phyloP scores from a whole-genome alignment of 345 rosid species.

The Rubroshorea leprosula region DNA sequence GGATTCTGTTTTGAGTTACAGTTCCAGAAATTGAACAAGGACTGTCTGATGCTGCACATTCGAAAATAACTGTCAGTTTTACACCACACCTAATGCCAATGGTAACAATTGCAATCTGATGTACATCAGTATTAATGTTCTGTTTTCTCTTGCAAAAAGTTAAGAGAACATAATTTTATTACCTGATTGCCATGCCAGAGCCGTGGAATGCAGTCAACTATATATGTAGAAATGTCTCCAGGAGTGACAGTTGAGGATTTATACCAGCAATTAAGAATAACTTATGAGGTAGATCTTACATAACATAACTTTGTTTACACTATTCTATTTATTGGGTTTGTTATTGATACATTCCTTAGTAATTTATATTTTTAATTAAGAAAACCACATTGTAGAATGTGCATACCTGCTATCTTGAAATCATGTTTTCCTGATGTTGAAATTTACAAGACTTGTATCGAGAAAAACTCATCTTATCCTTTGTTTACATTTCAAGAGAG shows the following conservation, averaged over 20 bases:
- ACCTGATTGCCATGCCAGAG: constrained; percentile 35
- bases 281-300: constrained; percentile 49
- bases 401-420: no score
- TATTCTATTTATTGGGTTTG: no score
- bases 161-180: constrained; percentile 8
- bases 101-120: constrained; percentile 36
- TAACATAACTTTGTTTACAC: no score
- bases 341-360: no score
- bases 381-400: no score
- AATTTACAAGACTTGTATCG: no score
- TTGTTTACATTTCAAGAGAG: no score
- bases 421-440: no score
- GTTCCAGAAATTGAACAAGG: constrained; percentile 99
- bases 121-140: constrained; percentile 7
- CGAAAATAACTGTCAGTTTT: constrained; percentile 82
- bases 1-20: constrained; percentile 30
- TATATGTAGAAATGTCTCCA: constrained; percentile 73
- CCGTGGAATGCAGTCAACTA: constrained; percentile 97
- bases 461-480: no score
- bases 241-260: constrained; percentile 61
- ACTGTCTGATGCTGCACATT: constrained; percentile 58
- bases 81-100: constrained; percentile 99
- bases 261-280: constrained; percentile 43
- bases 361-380: no score
- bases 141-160: constrained; percentile 5